Conservation (phyloP, 345 rosid species). For the Corchorus olitorius region DNA sequence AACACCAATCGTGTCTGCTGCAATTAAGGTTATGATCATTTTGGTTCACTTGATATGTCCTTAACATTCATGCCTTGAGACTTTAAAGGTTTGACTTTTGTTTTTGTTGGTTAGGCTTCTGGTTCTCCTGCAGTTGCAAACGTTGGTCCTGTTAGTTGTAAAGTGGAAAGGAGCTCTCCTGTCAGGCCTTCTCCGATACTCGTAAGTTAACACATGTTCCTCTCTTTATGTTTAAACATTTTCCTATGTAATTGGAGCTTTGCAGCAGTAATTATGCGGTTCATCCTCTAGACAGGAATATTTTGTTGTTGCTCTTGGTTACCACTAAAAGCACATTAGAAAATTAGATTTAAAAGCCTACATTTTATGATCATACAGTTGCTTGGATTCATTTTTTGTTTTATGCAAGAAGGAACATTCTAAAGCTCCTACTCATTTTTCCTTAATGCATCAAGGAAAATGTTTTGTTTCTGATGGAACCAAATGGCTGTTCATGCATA, state of each 20-base stretch:
- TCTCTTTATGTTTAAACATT: not conserved
- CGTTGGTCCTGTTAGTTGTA: constrained; percentile 61
- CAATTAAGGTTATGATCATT: constrained; percentile 42
- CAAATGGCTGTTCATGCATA: not conserved
- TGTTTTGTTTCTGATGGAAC: not conserved
- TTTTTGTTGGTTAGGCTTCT: constrained; percentile 52
- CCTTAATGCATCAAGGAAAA: no score
- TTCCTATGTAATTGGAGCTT: constrained; percentile 4
- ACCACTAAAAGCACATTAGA: not conserved
- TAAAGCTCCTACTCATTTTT: no score
- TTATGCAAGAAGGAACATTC: not conserved
- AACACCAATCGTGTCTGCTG: constrained; percentile 64
- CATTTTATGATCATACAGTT: not conserved
- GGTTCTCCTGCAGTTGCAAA: constrained; percentile 52
- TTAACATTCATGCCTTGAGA: constrained; percentile 17
- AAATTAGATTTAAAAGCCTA: not conserved
- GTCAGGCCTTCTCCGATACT: constrained; percentile 63
- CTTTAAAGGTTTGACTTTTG: constrained; percentile 15
- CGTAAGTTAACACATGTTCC: constrained; percentile 38
- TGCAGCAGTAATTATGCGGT: not conserved
- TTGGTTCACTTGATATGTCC: constrained; percentile 14
- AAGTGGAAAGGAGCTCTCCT: constrained; percentile 87
- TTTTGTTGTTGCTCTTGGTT: constrained; percentile 18
- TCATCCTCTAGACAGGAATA: not conserved
- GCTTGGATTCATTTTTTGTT: not conserved